phyloP scores from a whole-genome alignment of 2,329 filamentous ascomycete species.

The Phoma herbarum region DNA sequence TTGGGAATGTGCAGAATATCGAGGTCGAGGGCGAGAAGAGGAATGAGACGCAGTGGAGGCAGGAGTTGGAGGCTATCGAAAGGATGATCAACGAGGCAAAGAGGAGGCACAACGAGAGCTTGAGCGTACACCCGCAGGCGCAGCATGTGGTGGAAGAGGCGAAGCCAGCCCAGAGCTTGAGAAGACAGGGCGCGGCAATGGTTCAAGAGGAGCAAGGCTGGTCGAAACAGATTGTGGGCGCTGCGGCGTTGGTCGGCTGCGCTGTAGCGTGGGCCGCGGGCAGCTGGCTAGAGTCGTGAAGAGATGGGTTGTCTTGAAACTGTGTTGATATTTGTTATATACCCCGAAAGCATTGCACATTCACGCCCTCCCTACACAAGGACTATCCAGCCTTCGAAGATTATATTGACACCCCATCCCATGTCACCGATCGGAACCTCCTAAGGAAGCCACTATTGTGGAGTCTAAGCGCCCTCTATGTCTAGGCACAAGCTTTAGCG shows the following conservation, averaged over 20 bases:
- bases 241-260: constrained; percentile 51
- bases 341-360: constrained; percentile 10
- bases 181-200: constrained; percentile 45
- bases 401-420: neutral
- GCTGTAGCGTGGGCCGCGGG: constrained; percentile 53
- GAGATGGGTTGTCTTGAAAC: neutral
- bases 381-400: neutral
- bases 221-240: constrained; percentile 53
- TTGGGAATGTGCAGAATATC: constrained; percentile 97
- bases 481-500: too few species aligned
- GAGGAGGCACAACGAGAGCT: constrained; percentile 51
- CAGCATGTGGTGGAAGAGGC: constrained; percentile 38
- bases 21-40: constrained; percentile 73
- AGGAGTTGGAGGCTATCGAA: constrained; percentile 79
- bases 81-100: constrained; percentile 64
- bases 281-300: constrained; percentile 49
- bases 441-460: too few species aligned
- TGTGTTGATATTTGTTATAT: constrained; percentile 14
- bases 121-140: constrained; percentile 31
- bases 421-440: too few species aligned
- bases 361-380: neutral
- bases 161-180: constrained; percentile 28
- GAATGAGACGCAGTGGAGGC: constrained; percentile 60
- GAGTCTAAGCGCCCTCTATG: too few species aligned
- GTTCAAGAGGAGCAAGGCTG: constrained; percentile 50